phyloP scores from a whole-genome alignment of 2,329 filamentous ascomycete species.

The Neopestalotiopsis sp. region DNA sequence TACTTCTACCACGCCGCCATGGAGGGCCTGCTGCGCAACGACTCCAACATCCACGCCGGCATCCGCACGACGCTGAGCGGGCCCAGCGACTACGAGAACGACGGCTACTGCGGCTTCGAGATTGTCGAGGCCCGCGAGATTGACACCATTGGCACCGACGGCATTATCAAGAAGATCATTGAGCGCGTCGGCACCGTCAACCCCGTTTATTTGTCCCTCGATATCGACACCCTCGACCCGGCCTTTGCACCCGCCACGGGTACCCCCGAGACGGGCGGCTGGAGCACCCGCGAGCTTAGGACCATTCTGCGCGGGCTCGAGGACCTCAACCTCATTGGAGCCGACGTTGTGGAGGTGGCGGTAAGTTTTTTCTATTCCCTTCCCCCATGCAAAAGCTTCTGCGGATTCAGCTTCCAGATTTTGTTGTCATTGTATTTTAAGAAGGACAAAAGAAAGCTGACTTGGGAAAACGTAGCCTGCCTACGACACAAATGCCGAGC shows the following conservation, averaged over 20 bases:
- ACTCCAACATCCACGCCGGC: slow-evolving; percentile 86
- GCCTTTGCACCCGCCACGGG: slow-evolving; percentile 79
- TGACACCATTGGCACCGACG: slow-evolving; percentile 60
- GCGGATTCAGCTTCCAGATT: too few species aligned
- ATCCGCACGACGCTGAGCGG: slow-evolving; percentile 84
- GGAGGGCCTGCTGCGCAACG: slow-evolving; percentile 79
- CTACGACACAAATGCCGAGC: slow-evolving; percentile 68
- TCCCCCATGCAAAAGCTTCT: background rate
- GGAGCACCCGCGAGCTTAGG: slow-evolving; percentile 74
- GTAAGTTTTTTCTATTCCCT: slow-evolving; percentile 33
- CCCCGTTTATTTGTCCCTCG: slow-evolving; percentile 82
- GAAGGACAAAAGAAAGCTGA: background rate
- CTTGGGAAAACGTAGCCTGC: slow-evolving; percentile 44
- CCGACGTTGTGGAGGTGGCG: slow-evolving; percentile 77
- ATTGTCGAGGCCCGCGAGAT: slow-evolving; percentile 74
- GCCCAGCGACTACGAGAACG: slow-evolving; percentile 81
- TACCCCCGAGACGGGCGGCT: slow-evolving; percentile 77
- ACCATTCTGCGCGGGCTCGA: slow-evolving; percentile 74
- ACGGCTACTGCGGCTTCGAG: slow-evolving; percentile 83
- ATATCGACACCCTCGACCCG: slow-evolving; percentile 88
- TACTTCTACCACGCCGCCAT: slow-evolving; percentile 85
- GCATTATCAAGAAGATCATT: slow-evolving; percentile 79
- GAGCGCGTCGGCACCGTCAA: slow-evolving; percentile 75
- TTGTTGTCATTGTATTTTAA: too few species aligned
- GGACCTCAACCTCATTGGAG: slow-evolving; percentile 70